Evolutionary conservation across 768 basidiomycete species (phyloP).

Genomic region (Hygrophorus pudorinus): DNA sequence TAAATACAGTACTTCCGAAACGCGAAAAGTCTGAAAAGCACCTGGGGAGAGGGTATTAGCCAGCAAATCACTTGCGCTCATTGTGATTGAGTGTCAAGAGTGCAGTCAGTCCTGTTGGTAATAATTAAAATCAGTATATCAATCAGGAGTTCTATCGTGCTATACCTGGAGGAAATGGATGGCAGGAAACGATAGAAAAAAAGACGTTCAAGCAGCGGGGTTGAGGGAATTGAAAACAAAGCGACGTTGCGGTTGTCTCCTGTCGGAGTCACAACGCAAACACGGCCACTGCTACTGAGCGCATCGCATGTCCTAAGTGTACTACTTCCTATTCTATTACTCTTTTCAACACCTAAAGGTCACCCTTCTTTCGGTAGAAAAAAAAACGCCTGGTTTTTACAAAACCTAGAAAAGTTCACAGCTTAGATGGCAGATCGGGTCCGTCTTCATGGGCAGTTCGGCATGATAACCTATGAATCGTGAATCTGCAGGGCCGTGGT

Average conservation of each 20-base stretch:
- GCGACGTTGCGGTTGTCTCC: no score
- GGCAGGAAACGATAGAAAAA: no score
- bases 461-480: slow-evolving; percentile 25
- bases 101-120: background rate
- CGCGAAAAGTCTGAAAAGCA: slow-evolving; percentile 31
- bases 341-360: background rate
- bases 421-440: slow-evolving; percentile 37
- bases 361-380: background rate
- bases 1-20: slow-evolving; percentile 16
- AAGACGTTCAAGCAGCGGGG: no score
- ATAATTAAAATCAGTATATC: background rate
- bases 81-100: slow-evolving; percentile 19
- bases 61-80: slow-evolving; percentile 89
- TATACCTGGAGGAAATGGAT: no score
- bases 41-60: slow-evolving; percentile 88
- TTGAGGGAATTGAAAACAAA: no score
- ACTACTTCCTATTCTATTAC: no score
- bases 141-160: no score
- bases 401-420: background rate
- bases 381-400: background rate
- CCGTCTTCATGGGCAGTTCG: slow-evolving; percentile 18
- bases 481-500: slow-evolving; percentile 49
- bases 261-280: no score
- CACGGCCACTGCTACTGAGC: no score
- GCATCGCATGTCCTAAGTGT: no score